Percentiles rank a stretch among this genome's conserved stretches.
These are phyloP conservation scores for Tetrapisispora pingtungensis DNA, from an alignment of 805 yeast species.

Conservation along the genomic window DNA sequence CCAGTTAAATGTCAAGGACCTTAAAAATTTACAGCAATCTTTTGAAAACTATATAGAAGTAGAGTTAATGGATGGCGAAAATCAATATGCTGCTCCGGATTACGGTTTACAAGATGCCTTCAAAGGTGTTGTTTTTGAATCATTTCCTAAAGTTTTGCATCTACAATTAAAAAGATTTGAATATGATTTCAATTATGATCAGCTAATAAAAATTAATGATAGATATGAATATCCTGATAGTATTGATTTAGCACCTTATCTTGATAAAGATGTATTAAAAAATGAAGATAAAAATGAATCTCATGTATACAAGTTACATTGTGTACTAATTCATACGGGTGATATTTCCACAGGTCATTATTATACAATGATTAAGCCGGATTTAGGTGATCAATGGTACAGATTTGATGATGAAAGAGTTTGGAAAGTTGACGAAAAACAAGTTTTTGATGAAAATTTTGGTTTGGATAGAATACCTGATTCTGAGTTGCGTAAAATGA, in stretches of 20 bases:
- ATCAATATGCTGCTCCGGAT: slow-evolving; percentile 87
- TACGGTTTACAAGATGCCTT: slow-evolving; percentile 90
- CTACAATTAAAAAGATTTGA: slow-evolving; percentile 90
- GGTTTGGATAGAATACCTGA: slow-evolving; percentile 61
- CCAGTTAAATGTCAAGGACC: slow-evolving; percentile 83
- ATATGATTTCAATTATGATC: slow-evolving; percentile 83
- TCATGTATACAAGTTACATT: slow-evolving; percentile 65
- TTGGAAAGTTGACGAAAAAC: slow-evolving; percentile 71
- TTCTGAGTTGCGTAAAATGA: slow-evolving; percentile 39
- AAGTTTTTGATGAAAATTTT: slow-evolving; percentile 85
- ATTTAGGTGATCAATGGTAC: slow-evolving; percentile 61
- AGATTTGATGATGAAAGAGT: slow-evolving; percentile 94
- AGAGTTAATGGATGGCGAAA: slow-evolving; percentile 88
- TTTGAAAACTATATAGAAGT: slow-evolving; percentile 81
- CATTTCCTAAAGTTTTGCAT: slow-evolving; percentile 87
- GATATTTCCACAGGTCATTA: slow-evolving; percentile 95
- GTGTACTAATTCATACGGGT: slow-evolving; percentile 93
- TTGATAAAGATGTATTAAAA: slow-evolving; percentile 43
- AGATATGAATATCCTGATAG: slow-evolving; percentile 79
- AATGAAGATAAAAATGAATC: slow-evolving; percentile 9
- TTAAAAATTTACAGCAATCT: slow-evolving; percentile 60
- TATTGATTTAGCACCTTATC: slow-evolving; percentile 69
- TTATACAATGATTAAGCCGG: slow-evolving; percentile 86
- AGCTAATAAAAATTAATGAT: slow-evolving; percentile 84
- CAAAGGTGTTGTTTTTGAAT: slow-evolving; percentile 87